Evolutionary conservation across 2,329 filamentous ascomycete genomes (phyloP).

Genomic region (Aspergillus sp.): DNA sequence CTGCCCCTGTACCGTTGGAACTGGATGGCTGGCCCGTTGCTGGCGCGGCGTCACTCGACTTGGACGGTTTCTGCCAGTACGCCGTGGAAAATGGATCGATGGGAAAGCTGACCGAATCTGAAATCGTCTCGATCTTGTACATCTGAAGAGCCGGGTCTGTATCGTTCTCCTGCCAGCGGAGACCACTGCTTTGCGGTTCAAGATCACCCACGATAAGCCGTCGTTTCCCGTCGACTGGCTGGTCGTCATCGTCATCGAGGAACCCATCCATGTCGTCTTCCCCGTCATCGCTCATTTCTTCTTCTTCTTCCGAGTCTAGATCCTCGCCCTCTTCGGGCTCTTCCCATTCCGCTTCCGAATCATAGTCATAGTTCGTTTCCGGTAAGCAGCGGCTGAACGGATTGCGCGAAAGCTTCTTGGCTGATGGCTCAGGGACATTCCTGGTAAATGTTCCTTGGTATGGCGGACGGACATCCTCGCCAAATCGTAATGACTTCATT

Average conservation of each 20-base stretch:
- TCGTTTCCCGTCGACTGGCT: slow-evolving; percentile 48
- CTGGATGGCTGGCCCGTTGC: slow-evolving; percentile 12
- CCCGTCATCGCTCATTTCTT: slow-evolving; percentile 56
- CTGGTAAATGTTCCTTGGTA: slow-evolving; percentile 58
- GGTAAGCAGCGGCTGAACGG: slow-evolving; percentile 47
- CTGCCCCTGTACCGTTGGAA: slow-evolving; percentile 11
- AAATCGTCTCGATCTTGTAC: slow-evolving; percentile 68
- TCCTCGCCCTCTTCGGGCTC: slow-evolving; percentile 68
- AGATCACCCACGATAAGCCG: slow-evolving; percentile 59
- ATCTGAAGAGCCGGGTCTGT: slow-evolving; percentile 46
- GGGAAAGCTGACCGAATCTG: slow-evolving; percentile 47
- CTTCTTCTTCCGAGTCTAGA: slow-evolving; percentile 57
- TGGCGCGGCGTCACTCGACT: slow-evolving; percentile 8
- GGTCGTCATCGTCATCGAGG: slow-evolving; percentile 77
- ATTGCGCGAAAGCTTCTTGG: slow-evolving; percentile 46
- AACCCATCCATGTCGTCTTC: slow-evolving; percentile 86
- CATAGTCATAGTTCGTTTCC: slow-evolving; percentile 58
- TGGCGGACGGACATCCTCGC: slow-evolving; percentile 56
- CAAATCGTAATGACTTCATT: slow-evolving; percentile 54
- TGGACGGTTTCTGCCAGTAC: slow-evolving; percentile 59
- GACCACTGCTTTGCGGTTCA: slow-evolving; percentile 68
- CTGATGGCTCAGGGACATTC: slow-evolving; percentile 32
- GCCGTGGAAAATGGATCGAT: slow-evolving; percentile 79
- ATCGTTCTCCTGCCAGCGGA: slow-evolving; percentile 66
- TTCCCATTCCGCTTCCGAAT: slow-evolving; percentile 61